These are phyloP conservation scores for Gossypium ekmanianum DNA, from an alignment of 345 rosid genomes.

Conservation along the genomic window DNA sequence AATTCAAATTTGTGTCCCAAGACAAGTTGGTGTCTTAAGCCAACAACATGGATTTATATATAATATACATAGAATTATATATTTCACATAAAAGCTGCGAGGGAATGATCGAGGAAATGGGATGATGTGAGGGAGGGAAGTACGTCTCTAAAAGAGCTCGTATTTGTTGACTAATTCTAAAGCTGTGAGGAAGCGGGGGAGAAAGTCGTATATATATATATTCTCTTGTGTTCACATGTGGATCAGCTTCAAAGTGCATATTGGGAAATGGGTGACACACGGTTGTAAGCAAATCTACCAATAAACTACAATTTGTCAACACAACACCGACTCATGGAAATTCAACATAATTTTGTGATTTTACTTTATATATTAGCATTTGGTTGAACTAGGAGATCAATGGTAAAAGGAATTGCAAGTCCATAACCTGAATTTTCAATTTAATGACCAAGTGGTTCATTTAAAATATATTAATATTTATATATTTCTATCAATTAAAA, in stretches of 20 bases:
- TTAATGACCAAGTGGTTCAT: not conserved
- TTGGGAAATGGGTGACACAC: not conserved
- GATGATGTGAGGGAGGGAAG: not conserved
- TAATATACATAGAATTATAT: not conserved
- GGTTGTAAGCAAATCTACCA: not conserved
- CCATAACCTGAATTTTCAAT: not conserved
- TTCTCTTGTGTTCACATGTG: not conserved
- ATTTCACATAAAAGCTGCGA: not conserved
- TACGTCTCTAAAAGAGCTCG: not conserved
- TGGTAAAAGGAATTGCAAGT: not conserved
- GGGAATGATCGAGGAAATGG: not conserved
- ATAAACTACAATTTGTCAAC: not conserved
- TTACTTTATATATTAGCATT: not conserved
- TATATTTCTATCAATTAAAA: too few species aligned
- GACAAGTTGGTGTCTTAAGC: not conserved
- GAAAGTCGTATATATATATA: not conserved
- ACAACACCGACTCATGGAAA: not conserved
- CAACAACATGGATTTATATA: conserved; percentile 1
- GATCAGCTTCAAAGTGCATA: not conserved
- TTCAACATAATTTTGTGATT: not conserved
- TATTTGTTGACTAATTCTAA: conserved; percentile 2
- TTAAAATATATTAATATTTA: not conserved
- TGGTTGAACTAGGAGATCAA: not conserved
- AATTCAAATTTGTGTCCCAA: not conserved
- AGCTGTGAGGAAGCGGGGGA: not conserved